Evolutionary conservation across 345 rosid species (phyloP).

Genomic region (Eucalyptus lansdowneana): DNA sequence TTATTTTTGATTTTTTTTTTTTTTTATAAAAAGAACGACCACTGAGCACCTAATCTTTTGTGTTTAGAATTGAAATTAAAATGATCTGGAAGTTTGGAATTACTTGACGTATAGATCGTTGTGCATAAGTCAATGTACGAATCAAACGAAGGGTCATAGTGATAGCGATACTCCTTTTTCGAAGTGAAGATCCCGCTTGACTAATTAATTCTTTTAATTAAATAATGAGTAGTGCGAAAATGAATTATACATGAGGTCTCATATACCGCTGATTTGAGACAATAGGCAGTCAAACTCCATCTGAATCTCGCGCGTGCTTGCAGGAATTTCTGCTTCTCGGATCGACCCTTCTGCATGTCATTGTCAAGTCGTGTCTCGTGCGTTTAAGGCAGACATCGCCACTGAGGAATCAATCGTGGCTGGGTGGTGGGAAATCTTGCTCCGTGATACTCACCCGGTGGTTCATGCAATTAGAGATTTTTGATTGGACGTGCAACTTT

Average conservation of each 20-base stretch:
- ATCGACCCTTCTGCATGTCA: not conserved
- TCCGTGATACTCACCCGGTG: not conserved
- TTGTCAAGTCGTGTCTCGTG: not conserved
- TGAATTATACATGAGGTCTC: not conserved
- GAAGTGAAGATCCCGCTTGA: not conserved
- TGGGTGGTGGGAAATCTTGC: not conserved
- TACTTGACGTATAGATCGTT: fast-evolving
- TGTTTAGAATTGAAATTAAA: not conserved
- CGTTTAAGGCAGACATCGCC: not conserved
- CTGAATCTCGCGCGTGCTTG: not conserved
- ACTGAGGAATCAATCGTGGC: not conserved
- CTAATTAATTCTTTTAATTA: not conserved
- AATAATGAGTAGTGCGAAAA: not conserved
- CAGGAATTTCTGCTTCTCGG: not conserved
- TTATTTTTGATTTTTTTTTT: too few species aligned
- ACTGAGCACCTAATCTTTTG: not conserved
- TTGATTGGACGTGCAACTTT: not conserved
- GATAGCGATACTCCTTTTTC: too few species aligned
- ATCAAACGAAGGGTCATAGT: not conserved
- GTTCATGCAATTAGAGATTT: not conserved
- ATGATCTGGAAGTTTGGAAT: not conserved
- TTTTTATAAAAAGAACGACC: not conserved
- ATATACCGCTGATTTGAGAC: not conserved
- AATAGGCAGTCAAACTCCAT: not conserved
- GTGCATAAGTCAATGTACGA: not conserved